Percentiles rank a stretch among this genome's conserved stretches.
Conservation (phyloP, 768 basidiomycete genomes). For the Amylocystis lapponica region DNA sequence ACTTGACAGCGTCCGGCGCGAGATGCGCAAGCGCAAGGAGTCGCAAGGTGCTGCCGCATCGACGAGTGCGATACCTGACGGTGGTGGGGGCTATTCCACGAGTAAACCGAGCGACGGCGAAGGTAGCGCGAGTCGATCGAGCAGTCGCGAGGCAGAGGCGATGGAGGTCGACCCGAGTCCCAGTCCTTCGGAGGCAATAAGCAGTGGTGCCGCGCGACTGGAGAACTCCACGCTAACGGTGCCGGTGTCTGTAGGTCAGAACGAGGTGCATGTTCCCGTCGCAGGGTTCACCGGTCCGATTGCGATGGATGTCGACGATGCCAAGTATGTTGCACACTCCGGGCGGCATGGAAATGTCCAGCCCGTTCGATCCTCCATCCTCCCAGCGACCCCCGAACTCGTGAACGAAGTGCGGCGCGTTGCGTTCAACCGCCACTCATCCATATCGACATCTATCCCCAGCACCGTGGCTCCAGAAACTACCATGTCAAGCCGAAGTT, state of each 20-base stretch:
- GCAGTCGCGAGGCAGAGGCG: constrained; percentile 7
- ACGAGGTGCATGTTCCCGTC: constrained; percentile 18
- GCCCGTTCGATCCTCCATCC: not conserved
- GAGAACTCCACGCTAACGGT: constrained; percentile 16
- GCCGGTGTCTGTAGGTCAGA: constrained; percentile 10
- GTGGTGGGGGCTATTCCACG: constrained; percentile 19
- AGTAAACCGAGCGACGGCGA: constrained; percentile 1
- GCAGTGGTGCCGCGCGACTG: no score
- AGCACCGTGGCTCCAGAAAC: not conserved
- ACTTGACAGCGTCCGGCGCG: constrained; percentile 65
- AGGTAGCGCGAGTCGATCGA: constrained; percentile 1
- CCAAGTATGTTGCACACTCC: no score
- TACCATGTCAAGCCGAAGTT: constrained; percentile 1
- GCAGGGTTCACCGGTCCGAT: constrained; percentile 16
- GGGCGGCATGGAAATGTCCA: no score
- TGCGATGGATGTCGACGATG: constrained; percentile 25
- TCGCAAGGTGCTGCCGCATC: constrained; percentile 5
- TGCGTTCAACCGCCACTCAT: constrained; percentile 5
- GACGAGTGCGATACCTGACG: constrained; percentile 5
- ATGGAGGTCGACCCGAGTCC: constrained; percentile 15
- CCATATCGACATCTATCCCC: not conserved
- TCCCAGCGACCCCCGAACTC: constrained; percentile 17
- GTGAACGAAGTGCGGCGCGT: constrained; percentile 19
- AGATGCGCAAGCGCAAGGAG: constrained; percentile 39
- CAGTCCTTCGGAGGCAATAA: constrained; percentile 4